Base-by-base conservation (phyloP, 805 yeast species). In the Suhomyces vadensis region DNA sequence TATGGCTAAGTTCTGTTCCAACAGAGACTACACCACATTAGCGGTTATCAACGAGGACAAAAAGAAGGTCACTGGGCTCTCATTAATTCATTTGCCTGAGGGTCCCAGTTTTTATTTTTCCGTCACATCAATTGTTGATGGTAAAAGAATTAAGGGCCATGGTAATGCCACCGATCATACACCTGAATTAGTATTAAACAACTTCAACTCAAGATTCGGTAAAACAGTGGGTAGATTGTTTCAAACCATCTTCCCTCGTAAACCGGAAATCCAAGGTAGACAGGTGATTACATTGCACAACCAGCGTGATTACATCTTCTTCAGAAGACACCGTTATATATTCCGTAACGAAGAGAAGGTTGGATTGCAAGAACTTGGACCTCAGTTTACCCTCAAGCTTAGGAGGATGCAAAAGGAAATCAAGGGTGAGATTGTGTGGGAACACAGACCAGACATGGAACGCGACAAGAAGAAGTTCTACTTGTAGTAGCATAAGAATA, bases 101-200 rank as follows among this genome's bases (percentile, higher is more conserved):
- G 99, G 99, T 1, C 99, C 99, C 27, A 86, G 97, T 0, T 89
- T 89, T 61, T 91, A 92, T 67, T 94, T 94, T 58, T 84, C 94
- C 22, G 71, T 94, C 3, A 74, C 89, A 6, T 88, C 96, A 3
- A 75, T 86, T 35, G 78, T 80, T 11, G 86, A 87, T 54, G 84
- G 91, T 8, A 81, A 87, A 53, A 73, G 78, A 52, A 88, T 94
- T 43, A 63, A 71, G 17, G 97, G 96, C 7, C 98, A 94, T 57
- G 98, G 98, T 45, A 78, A 83, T 40, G 85, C 97, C 21, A 90
- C 98, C 0, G 82, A 79, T 33, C 98, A 94, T 58, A 79, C 84
- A 17, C 99, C 99, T 3, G 99, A 94, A 66, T 76, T 94, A 39
- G 82, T 94, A 25, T 73, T 94, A 61, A 94, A 94, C 65, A 94